Conservation (phyloP, 345 rosid genomes). For the Firmiana major region DNA sequence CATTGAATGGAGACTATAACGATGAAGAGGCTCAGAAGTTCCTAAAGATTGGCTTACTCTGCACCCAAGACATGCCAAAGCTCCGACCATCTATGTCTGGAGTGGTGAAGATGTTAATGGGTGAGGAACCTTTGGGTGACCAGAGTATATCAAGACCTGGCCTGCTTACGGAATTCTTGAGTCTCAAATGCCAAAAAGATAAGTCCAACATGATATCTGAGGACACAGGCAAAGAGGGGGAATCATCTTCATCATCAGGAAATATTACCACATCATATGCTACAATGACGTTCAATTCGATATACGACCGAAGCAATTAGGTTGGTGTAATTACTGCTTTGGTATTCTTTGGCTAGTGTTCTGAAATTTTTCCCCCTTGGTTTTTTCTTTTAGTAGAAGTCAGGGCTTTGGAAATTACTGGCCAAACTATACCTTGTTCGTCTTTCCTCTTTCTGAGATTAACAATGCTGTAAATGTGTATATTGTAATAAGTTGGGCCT, state of each 20-base stretch:
- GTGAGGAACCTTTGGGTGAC: conserved; percentile 32
- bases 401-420: not conserved
- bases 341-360: not conserved
- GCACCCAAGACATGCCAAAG: conserved; percentile 62
- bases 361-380: not conserved
- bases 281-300: conserved; percentile 64
- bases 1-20: conserved; percentile 29
- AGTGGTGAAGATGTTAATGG: conserved; percentile 43
- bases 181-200: conserved; percentile 16
- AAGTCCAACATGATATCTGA: conserved; percentile 9
- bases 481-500: not conserved
- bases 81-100: conserved; percentile 53
- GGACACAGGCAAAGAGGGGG: conserved; percentile 16
- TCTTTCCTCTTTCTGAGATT: not conserved
- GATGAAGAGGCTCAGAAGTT: conserved; percentile 41
- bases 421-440: not conserved
- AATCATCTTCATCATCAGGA: conserved; percentile 32
- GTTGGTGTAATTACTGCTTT: not conserved
- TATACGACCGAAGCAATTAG: conserved; percentile 42
- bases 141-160: conserved; percentile 47
- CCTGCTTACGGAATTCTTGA: conserved; percentile 37
- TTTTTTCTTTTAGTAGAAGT: not conserved
- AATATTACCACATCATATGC: conserved; percentile 36
- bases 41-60: conserved; percentile 55
- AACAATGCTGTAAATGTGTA: conserved; percentile 4